Evolutionary conservation across 176 grass and related monocot genomes (phyloP).

Genomic region (Hordeum marinum): DNA sequence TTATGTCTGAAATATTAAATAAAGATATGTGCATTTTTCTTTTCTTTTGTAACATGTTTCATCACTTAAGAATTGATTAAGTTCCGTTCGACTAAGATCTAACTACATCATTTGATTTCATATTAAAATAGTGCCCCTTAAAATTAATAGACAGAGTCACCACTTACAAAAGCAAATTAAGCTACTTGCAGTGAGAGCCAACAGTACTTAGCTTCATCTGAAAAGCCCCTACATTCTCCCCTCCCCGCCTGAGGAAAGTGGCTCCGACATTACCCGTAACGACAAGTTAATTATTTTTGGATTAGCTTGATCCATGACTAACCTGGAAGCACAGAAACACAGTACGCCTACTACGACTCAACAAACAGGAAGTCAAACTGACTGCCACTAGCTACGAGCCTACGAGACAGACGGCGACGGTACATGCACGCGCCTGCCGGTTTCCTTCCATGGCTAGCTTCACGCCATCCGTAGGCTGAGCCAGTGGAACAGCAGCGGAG

Average conservation of each 20-base stretch:
- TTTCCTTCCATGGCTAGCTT: neutral
- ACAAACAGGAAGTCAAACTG: conserved; percentile 4
- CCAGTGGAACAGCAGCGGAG: conserved; percentile 55
- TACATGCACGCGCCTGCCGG: neutral
- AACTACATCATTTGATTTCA: neutral
- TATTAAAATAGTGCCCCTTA: neutral
- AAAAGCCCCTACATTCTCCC: conserved; percentile 4
- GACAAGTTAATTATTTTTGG: conserved; percentile 21
- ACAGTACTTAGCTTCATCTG: neutral
- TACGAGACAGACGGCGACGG: neutral
- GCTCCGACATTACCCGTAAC: conserved; percentile 3
- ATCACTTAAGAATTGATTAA: no score
- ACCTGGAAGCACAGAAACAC: conserved; percentile 14
- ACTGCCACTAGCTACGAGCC: conserved; percentile 9
- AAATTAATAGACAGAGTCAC: neutral
- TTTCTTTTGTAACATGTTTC: no score
- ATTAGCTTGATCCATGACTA: conserved; percentile 24
- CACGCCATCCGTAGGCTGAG: conserved; percentile 71
- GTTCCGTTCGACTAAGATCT: no score
- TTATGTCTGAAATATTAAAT: no score
- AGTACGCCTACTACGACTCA: neutral
- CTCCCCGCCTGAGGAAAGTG: neutral
- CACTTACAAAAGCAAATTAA: neutral
- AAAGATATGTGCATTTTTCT: no score
- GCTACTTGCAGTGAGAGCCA: neutral